Evolutionary conservation across 169 alveolate species (phyloP).

Genomic region (Cryptosporidium baileyi): DNA sequence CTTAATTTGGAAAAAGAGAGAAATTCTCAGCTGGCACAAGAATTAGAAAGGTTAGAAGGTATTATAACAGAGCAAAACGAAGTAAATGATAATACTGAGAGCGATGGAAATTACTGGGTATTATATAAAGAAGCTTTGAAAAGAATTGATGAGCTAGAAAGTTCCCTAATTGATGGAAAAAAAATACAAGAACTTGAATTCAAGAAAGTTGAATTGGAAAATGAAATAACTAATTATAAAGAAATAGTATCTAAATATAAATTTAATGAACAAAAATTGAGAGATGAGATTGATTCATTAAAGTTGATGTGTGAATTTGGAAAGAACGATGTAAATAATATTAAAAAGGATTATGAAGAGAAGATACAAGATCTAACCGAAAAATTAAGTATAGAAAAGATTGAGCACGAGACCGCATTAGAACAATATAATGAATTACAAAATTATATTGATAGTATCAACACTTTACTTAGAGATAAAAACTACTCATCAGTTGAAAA

Average conservation of each 20-base stretch:
- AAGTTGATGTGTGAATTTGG: background rate
- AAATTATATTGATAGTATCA: background rate
- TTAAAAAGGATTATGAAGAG: background rate
- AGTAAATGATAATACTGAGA: background rate
- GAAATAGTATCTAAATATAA: slow-evolving; percentile 24
- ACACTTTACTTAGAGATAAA: background rate
- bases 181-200: slow-evolving; percentile 1
- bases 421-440: background rate
- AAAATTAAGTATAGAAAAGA: slow-evolving; percentile 22
- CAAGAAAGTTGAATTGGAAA: background rate
- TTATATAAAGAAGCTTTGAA: slow-evolving; percentile 54
- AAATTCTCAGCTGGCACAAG: slow-evolving; percentile 18
- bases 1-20: slow-evolving; percentile 49
- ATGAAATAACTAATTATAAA: slow-evolving; percentile 10
- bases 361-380: slow-evolving; percentile 40
- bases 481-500: slow-evolving; percentile 30
- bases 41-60: slow-evolving; percentile 26
- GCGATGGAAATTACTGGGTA: slow-evolving; percentile 30
- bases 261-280: slow-evolving; percentile 9
- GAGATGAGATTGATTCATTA: background rate
- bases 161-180: background rate
- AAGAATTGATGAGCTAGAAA: slow-evolving; percentile 41
- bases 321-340: background rate
- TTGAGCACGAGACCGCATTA: slow-evolving; percentile 20
- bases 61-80: slow-evolving; percentile 33